Evolutionary conservation across 2,329 filamentous ascomycete species (phyloP).

Genomic region (Aspergillus aculeatus): DNA sequence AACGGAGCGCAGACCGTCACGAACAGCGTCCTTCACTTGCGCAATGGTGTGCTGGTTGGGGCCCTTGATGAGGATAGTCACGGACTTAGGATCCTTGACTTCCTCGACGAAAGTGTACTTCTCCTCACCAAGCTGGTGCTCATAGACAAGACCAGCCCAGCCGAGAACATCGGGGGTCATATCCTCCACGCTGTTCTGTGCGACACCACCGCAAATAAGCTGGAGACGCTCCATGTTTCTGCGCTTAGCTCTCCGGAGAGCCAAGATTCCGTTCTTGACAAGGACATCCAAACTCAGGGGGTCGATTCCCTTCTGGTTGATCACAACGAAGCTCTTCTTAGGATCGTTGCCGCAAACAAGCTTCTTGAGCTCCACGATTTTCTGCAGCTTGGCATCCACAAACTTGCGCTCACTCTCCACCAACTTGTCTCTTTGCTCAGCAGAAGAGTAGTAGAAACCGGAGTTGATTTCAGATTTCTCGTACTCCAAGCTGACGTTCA

Average conservation of each 20-base stretch:
- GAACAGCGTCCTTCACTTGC: conserved; percentile 93
- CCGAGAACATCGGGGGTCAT: conserved; percentile 82
- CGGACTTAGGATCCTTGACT: conserved; percentile 97
- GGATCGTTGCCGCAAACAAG: conserved; percentile 90
- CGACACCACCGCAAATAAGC: conserved; percentile 83
- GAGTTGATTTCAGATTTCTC: conserved; percentile 99
- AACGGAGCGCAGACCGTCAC: conserved; percentile 90
- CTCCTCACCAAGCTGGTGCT: conserved; percentile 96
- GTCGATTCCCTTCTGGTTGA: conserved; percentile 99
- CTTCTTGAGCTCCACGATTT: conserved; percentile 98
- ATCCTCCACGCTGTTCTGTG: conserved; percentile 97
- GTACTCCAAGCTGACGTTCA: conserved; percentile 97
- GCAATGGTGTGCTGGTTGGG: conserved; percentile 95
- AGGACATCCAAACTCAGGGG: conserved; percentile 92
- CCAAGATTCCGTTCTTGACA: conserved; percentile 96
- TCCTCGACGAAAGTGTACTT: conserved; percentile 99
- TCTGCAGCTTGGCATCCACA: conserved; percentile 92
- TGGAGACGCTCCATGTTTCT: conserved; percentile 99
- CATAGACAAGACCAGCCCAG: conserved; percentile 95
- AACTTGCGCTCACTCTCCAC: conserved; percentile 96
- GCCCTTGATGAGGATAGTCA: conserved; percentile 96
- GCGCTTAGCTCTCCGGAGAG: conserved; percentile 89
- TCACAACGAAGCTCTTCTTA: conserved; percentile 94
- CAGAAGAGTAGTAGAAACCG: conserved; percentile 96
- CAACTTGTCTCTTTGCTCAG: conserved; percentile 94